Percentiles rank a stretch among this genome's conserved stretches.
These are phyloP conservation scores for Dittrichia graveolens DNA, from an alignment of 129 eudicot genomes.

Conservation along the genomic window DNA sequence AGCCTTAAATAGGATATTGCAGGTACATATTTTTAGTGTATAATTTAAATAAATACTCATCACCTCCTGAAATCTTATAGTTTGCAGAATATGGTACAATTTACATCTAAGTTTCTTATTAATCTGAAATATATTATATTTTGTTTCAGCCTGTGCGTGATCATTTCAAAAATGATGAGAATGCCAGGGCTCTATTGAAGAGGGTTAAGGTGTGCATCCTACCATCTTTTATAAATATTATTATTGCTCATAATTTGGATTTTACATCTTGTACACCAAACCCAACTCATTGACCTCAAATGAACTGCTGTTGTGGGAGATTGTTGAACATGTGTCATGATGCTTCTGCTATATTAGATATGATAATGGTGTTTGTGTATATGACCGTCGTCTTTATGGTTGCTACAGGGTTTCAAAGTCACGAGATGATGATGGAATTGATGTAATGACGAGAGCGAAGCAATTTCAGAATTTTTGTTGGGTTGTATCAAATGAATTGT, in stretches of 20 bases:
- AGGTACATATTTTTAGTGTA: slow-evolving; percentile 41
- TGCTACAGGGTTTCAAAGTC: slow-evolving; percentile 61
- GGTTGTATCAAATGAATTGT: too few species aligned
- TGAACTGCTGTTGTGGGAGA: neutral
- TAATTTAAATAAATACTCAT: neutral
- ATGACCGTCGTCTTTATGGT: neutral
- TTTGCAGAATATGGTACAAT: neutral
- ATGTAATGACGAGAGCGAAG: too few species aligned
- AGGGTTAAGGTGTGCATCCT: slow-evolving; percentile 65
- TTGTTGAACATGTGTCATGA: neutral
- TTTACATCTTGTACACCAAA: too few species aligned
- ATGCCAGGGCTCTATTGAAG: slow-evolving; percentile 70
- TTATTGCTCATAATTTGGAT: too few species aligned
- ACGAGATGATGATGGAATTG: slow-evolving; percentile 48
- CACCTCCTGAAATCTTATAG: neutral
- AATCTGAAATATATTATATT: neutral
- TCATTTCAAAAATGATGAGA: slow-evolving; percentile 68
- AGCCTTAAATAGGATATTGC: slow-evolving; percentile 71
- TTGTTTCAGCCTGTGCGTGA: slow-evolving; percentile 82
- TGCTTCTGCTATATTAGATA: too few species aligned
- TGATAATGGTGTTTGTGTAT: too few species aligned
- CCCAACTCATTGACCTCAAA: too few species aligned
- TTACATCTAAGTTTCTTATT: neutral
- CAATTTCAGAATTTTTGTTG: too few species aligned
- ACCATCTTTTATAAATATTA: neutral